Conservation (phyloP, 2,329 filamentous ascomycete species). For the Alternaria atra region DNA sequence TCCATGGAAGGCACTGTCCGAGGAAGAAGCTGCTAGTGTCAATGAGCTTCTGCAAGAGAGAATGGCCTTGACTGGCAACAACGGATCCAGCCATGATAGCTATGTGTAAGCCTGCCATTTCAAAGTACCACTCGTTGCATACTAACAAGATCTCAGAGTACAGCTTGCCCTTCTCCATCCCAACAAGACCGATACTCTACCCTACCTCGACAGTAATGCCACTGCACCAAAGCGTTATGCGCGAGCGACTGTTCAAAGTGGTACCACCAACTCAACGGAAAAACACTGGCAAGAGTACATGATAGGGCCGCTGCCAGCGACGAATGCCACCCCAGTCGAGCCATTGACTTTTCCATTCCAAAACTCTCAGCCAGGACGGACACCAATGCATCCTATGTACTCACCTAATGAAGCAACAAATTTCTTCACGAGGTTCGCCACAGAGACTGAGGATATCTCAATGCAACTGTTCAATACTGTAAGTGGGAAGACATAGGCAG, state of each 20-base stretch:
- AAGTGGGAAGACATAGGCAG: slow-evolving; percentile 4
- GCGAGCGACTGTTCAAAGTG: slow-evolving; percentile 29
- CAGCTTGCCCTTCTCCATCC: slow-evolving; percentile 23
- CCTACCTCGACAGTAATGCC: slow-evolving; percentile 21
- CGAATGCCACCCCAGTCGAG: slow-evolving; percentile 47
- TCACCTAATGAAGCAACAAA: slow-evolving; percentile 14
- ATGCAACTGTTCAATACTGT: slow-evolving; percentile 35
- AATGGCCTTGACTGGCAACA: slow-evolving; percentile 18
- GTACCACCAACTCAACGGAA: slow-evolving; percentile 23
- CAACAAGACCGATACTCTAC: slow-evolving; percentile 34
- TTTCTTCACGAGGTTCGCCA: slow-evolving; percentile 17
- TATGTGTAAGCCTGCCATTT: slow-evolving; percentile 17
- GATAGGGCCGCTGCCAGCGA: slow-evolving; percentile 61
- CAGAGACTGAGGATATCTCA: slow-evolving; percentile 33
- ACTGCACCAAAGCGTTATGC: slow-evolving; percentile 29
- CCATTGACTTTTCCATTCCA: slow-evolving; percentile 35
- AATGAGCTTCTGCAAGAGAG: slow-evolving; percentile 17
- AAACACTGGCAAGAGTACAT: slow-evolving; percentile 56
- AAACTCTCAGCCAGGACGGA: slow-evolving; percentile 26
- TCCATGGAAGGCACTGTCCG: slow-evolving; percentile 21
- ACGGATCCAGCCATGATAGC: slow-evolving; percentile 22
- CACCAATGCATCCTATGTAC: slow-evolving; percentile 16
- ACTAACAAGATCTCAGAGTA: slow-evolving; percentile 13
- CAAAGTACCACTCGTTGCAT: background rate
- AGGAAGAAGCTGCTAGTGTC: slow-evolving; percentile 19